Conservation (phyloP, 2,329 filamentous ascomycete genomes). For the Tympanopsis confertula region DNA sequence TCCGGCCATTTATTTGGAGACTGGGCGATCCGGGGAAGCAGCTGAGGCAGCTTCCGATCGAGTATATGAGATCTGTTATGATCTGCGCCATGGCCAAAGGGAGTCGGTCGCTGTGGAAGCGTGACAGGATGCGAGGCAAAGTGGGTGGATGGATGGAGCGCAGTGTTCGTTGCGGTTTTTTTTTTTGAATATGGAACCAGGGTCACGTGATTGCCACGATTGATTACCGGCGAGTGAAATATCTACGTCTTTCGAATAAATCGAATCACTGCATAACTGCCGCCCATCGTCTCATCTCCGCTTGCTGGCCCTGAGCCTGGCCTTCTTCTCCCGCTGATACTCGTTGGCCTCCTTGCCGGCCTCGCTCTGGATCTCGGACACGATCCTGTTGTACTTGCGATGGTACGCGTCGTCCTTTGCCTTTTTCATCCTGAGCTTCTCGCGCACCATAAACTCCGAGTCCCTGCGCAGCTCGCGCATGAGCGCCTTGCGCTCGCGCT, state of each 20-base stretch:
- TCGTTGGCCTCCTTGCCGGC: conserved; percentile 77
- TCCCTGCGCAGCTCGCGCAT: conserved; percentile 92
- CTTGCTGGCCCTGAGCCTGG: conserved; percentile 55
- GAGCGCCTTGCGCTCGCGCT: conserved; percentile 88
- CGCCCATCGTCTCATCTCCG: conserved; percentile 10
- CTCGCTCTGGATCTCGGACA: conserved; percentile 91
- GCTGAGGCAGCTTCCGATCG: conserved; percentile 85
- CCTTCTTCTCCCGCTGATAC: conserved; percentile 77
- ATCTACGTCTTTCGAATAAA: no score
- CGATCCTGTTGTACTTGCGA: conserved; percentile 82
- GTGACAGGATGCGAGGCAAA: not conserved
- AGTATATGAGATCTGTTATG: conserved; percentile 79
- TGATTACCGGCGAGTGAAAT: no score
- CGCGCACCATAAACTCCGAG: conserved; percentile 80
- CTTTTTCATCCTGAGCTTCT: conserved; percentile 86
- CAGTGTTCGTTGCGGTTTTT: no score
- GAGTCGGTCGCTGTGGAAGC: not conserved
- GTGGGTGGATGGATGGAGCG: no score
- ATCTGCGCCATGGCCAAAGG: conserved; percentile 60
- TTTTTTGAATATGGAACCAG: no score
- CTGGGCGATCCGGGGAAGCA: conserved; percentile 92
- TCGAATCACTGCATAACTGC: not conserved
- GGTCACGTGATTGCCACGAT: no score
- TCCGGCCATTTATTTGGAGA: conserved; percentile 86
- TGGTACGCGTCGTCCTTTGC: conserved; percentile 87